Evolutionary conservation across 192 early-diverging fungal species (phyloP).

Genomic region (Chytriomyces sp.): DNA sequence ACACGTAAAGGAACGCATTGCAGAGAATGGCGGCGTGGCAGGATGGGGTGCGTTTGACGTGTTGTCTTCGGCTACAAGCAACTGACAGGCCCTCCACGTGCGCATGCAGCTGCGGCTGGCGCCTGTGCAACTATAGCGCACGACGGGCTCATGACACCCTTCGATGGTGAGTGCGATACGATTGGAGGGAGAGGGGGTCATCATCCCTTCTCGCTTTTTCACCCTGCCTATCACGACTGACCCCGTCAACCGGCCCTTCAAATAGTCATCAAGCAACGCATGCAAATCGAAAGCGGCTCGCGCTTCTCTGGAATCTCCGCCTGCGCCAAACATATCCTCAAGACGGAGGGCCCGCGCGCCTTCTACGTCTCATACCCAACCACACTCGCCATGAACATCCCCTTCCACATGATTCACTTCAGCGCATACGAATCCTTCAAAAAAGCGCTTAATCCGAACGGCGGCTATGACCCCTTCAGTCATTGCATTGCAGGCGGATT

Average conservation of each 20-base stretch:
- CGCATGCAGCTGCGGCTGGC: conserved; percentile 71
- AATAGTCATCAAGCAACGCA: conserved; percentile 89
- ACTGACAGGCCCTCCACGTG: background rate
- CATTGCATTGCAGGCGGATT: conserved; percentile 86
- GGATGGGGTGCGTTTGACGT: conserved; percentile 52
- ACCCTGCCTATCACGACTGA: too few species aligned
- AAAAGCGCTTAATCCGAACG: conserved; percentile 77
- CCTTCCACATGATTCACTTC: conserved; percentile 95
- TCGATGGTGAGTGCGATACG: conserved; percentile 69
- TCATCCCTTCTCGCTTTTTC: too few species aligned
- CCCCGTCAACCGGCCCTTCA: too few species aligned
- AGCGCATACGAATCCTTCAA: conserved; percentile 88
- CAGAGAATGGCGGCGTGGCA: conserved; percentile 53
- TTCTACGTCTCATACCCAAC: conserved; percentile 96
- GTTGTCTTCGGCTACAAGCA: background rate
- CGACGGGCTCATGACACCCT: conserved; percentile 94
- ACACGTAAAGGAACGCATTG: conserved; percentile 79
- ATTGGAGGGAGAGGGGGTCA: background rate
- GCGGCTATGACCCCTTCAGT: conserved; percentile 81
- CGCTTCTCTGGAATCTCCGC: conserved; percentile 67
- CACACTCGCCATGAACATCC: conserved; percentile 91
- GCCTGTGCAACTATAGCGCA: conserved; percentile 84
- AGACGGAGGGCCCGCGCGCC: conserved; percentile 78
- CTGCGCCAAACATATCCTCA: conserved; percentile 70
- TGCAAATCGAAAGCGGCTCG: conserved; percentile 79